Evolutionary conservation across 805 yeast species (phyloP), one percentile per base, ranked within the genome.

Genomic region (Suhomyces kilbournensis): DNA sequence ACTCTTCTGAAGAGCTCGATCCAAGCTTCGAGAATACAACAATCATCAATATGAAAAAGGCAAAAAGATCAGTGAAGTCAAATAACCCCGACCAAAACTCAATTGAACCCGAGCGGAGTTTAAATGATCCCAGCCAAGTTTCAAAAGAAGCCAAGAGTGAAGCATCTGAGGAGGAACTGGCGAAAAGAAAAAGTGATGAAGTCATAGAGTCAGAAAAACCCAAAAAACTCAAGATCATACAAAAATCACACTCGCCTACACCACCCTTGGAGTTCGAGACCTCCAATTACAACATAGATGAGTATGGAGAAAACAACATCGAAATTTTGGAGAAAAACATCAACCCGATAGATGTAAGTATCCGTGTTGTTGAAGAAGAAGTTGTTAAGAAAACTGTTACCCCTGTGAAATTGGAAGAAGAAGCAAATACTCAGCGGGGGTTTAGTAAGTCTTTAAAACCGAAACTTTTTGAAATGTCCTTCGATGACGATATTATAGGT

Each of bases 261-360:
- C 49, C 52, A 2, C 53, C 50, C n/a, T 17, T 28, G 26, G 44
- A 26, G 9, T 49, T 46, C 42, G 52, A 49, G 20, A 42, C 46
- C 10, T 48, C 55, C 4, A 46, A 49, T 23, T 39, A 49, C 17
- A 39, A 70, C 34, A 48, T 69, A 3, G 76, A 75, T 17, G 75
- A 71, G 39, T 71, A 72, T 47, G 71, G 64, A 6, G 76, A 70
- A 50, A 57, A 59, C 3, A 66, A 71, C 51, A 30, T 72, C 3
- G 61, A 65, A 3, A 64, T 55, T 44, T 51, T 68, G 28, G 76
- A 72, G 34, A 51, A 45, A 25, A 50, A 50, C 47, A 46, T 54
- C 3, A 49, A 17, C 22, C 26, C 40, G 3, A 44, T 35, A 17
- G 22, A 7, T 14, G 12, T 35, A 22, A 20, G 15, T 14, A 34